Evolutionary conservation across 768 basidiomycete genomes (phyloP).

Genomic region (Agrocybe praecox): DNA sequence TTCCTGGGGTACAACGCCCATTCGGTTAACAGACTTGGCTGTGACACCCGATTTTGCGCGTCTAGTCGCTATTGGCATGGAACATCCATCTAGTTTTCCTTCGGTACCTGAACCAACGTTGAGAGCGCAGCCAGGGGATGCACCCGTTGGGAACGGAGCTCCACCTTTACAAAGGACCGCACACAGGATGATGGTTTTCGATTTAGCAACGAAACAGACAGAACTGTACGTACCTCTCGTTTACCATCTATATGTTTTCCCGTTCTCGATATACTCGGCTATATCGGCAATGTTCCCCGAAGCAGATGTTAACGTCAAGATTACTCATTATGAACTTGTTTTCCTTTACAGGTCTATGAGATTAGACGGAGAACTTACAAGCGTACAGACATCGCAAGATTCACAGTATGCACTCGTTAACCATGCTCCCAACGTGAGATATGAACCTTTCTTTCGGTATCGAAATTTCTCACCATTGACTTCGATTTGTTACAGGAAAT

Average conservation of each 20-base stretch:
- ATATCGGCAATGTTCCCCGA: slow-evolving; percentile 2
- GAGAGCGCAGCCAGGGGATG: slow-evolving; percentile 35
- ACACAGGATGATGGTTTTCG: slow-evolving; percentile 76
- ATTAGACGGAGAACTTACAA: slow-evolving; percentile 82
- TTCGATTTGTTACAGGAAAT: slow-evolving; percentile 67
- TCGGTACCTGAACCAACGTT: slow-evolving; percentile 18
- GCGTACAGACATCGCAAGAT: slow-evolving; percentile 84
- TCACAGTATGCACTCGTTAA: slow-evolving; percentile 88
- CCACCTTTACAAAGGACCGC: slow-evolving; percentile 36
- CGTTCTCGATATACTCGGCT: slow-evolving; percentile 7
- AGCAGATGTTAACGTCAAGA: slow-evolving; percentile 4
- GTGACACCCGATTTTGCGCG: slow-evolving; percentile 84
- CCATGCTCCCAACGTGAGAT: slow-evolving; percentile 81
- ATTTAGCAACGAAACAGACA: slow-evolving; percentile 66
- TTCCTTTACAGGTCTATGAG: slow-evolving; percentile 54
- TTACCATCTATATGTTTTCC: slow-evolving; percentile 1
- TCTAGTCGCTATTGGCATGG: slow-evolving; percentile 85
- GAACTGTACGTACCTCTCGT: slow-evolving; percentile 56
- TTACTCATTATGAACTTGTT: slow-evolving; percentile 5
- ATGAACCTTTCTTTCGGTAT: slow-evolving; percentile 10
- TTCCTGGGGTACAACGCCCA: slow-evolving; percentile 67
- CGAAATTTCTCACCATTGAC: slow-evolving; percentile 14
- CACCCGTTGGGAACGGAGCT: slow-evolving; percentile 30
- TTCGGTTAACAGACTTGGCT: slow-evolving; percentile 86
- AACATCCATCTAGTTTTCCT: slow-evolving; percentile 22